Evolutionary conservation across 257 asterid species (phyloP).

Genomic region (Solanum pimpinellifolium): DNA sequence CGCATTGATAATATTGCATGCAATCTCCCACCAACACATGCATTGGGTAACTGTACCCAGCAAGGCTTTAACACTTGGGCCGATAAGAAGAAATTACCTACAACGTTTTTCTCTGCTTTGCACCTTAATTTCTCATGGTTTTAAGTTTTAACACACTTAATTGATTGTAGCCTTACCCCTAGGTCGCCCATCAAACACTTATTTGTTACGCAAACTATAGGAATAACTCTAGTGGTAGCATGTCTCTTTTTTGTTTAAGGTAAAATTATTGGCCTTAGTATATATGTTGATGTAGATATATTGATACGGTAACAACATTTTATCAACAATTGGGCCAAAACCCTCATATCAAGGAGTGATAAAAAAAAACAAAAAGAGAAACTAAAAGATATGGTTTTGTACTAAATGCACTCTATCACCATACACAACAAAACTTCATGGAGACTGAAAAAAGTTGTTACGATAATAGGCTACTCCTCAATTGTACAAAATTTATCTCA

Average conservation of each 20-base stretch:
- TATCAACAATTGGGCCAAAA: background rate
- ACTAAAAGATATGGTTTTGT: background rate
- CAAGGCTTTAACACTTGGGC: background rate
- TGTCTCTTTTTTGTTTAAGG: background rate
- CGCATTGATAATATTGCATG: background rate
- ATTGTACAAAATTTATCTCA: background rate
- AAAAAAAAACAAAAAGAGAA: background rate
- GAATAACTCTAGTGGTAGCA: background rate
- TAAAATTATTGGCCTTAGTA: background rate
- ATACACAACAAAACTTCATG: background rate
- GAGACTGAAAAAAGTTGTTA: background rate
- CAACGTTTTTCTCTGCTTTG: background rate
- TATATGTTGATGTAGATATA: background rate
- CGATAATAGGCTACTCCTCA: background rate
- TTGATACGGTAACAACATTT: background rate
- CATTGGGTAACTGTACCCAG: background rate
- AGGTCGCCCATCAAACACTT: background rate
- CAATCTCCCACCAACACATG: background rate
- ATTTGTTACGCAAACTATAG: background rate
- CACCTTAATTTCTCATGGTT: background rate
- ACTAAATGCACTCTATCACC: background rate
- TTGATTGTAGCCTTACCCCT: background rate
- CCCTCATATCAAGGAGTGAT: background rate
- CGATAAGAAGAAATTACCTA: background rate
- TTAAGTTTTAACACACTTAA: background rate